Percentiles rank a stretch among this genome's conserved stretches.
phyloP scores from a whole-genome alignment of 2,329 filamentous ascomycete species.

The Calonectria ilicicola region DNA sequence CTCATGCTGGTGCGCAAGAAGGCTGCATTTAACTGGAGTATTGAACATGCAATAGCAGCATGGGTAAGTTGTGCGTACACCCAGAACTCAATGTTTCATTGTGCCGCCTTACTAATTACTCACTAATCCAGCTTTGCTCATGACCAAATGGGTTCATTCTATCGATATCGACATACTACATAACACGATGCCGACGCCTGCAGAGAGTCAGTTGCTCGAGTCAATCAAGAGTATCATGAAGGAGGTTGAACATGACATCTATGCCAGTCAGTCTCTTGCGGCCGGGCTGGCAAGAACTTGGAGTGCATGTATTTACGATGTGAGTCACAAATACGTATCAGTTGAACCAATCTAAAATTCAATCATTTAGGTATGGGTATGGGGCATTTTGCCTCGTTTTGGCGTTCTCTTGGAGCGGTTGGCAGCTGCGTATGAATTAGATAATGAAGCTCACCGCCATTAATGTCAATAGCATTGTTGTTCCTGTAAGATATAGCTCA shows the following conservation, averaged over 20 bases:
- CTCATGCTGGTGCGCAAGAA: neutral
- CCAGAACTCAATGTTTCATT: accelerated
- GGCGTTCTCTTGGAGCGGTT: neutral
- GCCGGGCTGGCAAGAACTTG: neutral
- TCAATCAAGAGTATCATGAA: neutral
- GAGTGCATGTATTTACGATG: neutral
- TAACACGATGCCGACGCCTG: neutral
- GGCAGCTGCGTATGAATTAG: neutral
- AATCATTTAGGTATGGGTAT: neutral
- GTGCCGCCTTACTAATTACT: neutral
- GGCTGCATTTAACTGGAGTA: neutral
- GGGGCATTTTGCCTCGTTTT: neutral
- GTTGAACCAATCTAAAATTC: neutral
- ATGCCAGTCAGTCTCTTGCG: neutral
- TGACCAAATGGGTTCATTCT: neutral
- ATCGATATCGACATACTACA: neutral
- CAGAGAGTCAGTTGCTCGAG: neutral
- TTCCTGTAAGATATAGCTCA: too few species aligned
- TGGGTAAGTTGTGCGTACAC: neutral
- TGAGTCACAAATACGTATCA: neutral
- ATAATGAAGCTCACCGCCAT: neutral
- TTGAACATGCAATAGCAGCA: neutral
- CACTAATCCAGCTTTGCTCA: neutral
- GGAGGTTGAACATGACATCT: neutral
- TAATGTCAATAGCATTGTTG: neutral